Percentiles rank a stretch among this genome's conserved stretches.
These are phyloP conservation scores for Hibiscus tridactylites DNA, from an alignment of 345 rosid species.

Conservation along the genomic window DNA sequence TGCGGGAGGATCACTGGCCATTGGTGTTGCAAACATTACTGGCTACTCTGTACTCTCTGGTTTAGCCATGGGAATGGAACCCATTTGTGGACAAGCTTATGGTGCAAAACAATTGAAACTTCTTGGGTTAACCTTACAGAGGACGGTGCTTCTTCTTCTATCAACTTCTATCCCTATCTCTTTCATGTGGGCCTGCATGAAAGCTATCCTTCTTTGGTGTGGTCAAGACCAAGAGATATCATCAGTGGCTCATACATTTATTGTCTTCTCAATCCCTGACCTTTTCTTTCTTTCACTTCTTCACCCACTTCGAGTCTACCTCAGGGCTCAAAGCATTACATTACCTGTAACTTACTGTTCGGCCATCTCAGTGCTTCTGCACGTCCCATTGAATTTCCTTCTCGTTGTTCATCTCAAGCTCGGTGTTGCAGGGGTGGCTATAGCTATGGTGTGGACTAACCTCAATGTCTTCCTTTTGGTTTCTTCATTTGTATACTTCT, in stretches of 20 bases:
- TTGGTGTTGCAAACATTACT: conserved; percentile 92
- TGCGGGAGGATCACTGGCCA: conserved; percentile 93
- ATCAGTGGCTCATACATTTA: conserved; percentile 63
- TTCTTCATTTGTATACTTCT: conserved; percentile 59
- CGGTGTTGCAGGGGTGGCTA: conserved; percentile 83
- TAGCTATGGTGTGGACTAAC: conserved; percentile 86
- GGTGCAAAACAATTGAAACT: conserved; percentile 91
- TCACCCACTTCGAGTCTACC: conserved; percentile 83
- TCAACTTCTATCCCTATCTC: conserved; percentile 75
- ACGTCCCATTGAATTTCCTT: conserved; percentile 70
- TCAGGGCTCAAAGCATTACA: conserved; percentile 80
- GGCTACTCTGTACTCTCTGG: conserved; percentile 98
- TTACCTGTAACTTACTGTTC: conserved; percentile 85
- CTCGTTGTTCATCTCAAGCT: conserved; percentile 66
- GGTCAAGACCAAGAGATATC: conserved; percentile 82
- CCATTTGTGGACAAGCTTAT: conserved; percentile 94
- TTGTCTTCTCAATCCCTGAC: conserved; percentile 80
- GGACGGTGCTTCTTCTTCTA: conserved; percentile 89
- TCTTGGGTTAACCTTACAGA: conserved; percentile 82
- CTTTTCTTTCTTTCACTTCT: conserved; percentile 81
- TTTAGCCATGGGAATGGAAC: conserved; percentile 99
- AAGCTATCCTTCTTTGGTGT: conserved; percentile 59
- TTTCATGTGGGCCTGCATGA: conserved; percentile 81
- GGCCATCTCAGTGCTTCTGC: conserved; percentile 74
- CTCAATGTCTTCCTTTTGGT: conserved; percentile 67